Evolutionary conservation across 2,329 filamentous ascomycete genomes (phyloP).

Genomic region (Botryotinia narcissicola): DNA sequence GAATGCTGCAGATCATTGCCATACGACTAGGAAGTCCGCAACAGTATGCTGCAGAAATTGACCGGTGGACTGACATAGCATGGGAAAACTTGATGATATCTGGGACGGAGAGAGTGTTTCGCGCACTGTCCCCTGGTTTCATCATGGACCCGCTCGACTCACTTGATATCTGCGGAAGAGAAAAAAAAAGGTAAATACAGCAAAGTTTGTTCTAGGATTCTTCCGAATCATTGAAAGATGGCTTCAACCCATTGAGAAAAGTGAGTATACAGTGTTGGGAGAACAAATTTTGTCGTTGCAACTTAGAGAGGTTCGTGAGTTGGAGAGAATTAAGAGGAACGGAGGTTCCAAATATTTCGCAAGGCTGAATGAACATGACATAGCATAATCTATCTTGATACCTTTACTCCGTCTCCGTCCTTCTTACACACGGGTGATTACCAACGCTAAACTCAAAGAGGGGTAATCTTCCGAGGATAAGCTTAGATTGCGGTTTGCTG

Average conservation of each 20-base stretch:
- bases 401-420: background rate
- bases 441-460: background rate
- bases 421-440: background rate
- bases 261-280: background rate
- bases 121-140: constrained; percentile 20
- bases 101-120: constrained; percentile 17
- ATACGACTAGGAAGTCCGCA: background rate
- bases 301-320: background rate
- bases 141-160: constrained; percentile 14
- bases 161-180: background rate
- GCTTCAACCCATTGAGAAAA: background rate
- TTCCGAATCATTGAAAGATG: background rate
- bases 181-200: background rate
- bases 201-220: background rate
- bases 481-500: background rate
- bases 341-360: background rate
- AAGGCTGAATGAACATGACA: constrained; percentile 9
- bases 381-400: background rate
- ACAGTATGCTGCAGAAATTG: background rate
- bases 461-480: background rate
- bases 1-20: constrained; percentile 1
- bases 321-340: background rate
- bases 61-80: constrained; percentile 8
- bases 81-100: constrained; percentile 13
- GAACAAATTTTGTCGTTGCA: background rate